phyloP scores from a whole-genome alignment of 2,329 filamentous ascomycete species.

The Septoria linicola region DNA sequence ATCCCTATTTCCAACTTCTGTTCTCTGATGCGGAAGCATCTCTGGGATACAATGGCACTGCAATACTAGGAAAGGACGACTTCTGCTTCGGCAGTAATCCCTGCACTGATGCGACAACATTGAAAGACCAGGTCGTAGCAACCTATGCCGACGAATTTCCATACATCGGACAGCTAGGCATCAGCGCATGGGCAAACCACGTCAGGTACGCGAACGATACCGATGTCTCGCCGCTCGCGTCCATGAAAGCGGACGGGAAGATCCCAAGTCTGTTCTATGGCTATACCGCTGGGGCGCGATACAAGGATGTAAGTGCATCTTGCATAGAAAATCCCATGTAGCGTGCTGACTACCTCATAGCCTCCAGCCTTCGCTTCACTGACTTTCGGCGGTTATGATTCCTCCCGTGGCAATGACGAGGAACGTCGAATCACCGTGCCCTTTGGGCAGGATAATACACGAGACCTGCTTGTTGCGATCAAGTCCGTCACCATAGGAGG shows the following conservation, averaged over 20 bases:
- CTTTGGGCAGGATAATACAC: conserved; percentile 30
- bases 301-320: neutral
- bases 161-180: conserved; percentile 41
- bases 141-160: conserved; percentile 6
- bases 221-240: conserved; percentile 37
- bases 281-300: conserved; percentile 43
- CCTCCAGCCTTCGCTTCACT: conserved; percentile 13
- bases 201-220: conserved; percentile 42
- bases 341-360: neutral
- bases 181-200: conserved; percentile 35
- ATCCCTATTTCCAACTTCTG: neutral
- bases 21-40: conserved; percentile 1
- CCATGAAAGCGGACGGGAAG: too few species aligned
- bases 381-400: conserved; percentile 46
- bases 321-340: too few species aligned
- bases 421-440: conserved; percentile 37
- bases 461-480: conserved; percentile 28
- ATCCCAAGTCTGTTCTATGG: conserved; percentile 38
- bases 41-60: conserved; percentile 1
- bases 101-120: neutral
- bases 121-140: conserved; percentile 12
- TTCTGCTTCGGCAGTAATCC: conserved; percentile 3
- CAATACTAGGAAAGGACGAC: neutral
- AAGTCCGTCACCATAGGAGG: conserved; percentile 27
- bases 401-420: conserved; percentile 41